Base-by-base conservation (phyloP, 352 stramenopile genomes). In the Peronosclerospora sorghi region DNA sequence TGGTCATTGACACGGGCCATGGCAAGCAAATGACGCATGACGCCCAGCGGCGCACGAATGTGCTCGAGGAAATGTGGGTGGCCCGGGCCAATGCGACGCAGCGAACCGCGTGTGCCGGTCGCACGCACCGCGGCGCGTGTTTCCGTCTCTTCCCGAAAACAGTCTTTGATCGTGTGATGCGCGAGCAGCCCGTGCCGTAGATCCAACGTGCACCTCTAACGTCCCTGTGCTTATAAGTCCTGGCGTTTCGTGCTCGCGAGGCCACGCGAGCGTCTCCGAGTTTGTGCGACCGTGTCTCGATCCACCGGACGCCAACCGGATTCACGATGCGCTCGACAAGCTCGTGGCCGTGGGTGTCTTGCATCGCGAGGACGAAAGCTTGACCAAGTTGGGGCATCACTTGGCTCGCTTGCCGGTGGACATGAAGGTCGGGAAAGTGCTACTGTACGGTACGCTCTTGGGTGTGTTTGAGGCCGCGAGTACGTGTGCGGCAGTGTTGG, bases 1-100 rank as follows among this genome's bases (percentile, higher is more conserved):
- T 86, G 54, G 96, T 99, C 1, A 91, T 99, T 41, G 96, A 99
- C 71, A 86, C 69, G 21, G 96, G 96, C 4, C 85, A 95, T 37
- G 89, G 95, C 17, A 98, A 95, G 49, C 73, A 94, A 48, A 90
- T 89, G 73, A 67, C 71, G 8, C 74, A 89, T 51, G 59, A 92
- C 36, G 61, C 74, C 9, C 79, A 89, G 19, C 65, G 68, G 34
- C 84, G 90, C 12, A 96, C 85, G 2, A 94, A 97, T 46, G 58
- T 96, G 18, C 54, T 88, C 2, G 73, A 87, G 20, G 86, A 96
- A 43, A 92, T 94, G 41, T 87, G 81, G 68, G 83, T 90, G 19
- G 88, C 92, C 2, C 77, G 86, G 55, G 90, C 94, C 20, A 96
- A 86, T 53, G 83, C 89, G 10, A 95, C 95, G 53, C 80, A 93